Conservation (phyloP, 179 eudicot species). For the Patellifolia procumbens region DNA sequence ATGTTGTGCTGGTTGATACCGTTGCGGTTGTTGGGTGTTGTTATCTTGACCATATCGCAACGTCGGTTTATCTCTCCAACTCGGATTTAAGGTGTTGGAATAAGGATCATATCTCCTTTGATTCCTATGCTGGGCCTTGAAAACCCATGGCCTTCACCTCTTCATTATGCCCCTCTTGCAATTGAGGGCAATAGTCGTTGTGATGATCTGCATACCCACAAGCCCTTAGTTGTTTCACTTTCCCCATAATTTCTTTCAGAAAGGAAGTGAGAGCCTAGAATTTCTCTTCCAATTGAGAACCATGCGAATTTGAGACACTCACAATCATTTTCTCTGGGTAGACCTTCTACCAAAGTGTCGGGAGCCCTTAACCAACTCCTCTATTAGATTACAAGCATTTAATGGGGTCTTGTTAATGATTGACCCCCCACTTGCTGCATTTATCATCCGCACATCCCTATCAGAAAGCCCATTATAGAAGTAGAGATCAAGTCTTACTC, state of each 20-base stretch:
- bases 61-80: constrained; percentile 3
- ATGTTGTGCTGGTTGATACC: no score
- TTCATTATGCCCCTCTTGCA: not conserved
- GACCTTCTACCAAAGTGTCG: not conserved
- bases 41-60: not conserved
- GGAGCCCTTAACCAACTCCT: not conserved
- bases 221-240: not conserved
- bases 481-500: not conserved
- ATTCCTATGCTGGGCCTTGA: not conserved
- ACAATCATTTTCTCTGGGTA: not conserved
- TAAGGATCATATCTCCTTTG: not conserved
- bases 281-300: not conserved
- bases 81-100: not conserved
- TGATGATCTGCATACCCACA: not conserved
- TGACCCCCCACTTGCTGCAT: not conserved
- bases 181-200: not conserved
- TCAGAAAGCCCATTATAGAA: not conserved
- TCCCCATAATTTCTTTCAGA: not conserved
- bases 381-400: not conserved
- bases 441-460: not conserved
- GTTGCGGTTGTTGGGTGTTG: no score
- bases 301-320: not conserved
- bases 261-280: not conserved
- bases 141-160: not conserved
- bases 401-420: not conserved